These are phyloP conservation scores for Pichia manshurica DNA, from an alignment of 805 yeast species.

Conservation along the genomic window DNA sequence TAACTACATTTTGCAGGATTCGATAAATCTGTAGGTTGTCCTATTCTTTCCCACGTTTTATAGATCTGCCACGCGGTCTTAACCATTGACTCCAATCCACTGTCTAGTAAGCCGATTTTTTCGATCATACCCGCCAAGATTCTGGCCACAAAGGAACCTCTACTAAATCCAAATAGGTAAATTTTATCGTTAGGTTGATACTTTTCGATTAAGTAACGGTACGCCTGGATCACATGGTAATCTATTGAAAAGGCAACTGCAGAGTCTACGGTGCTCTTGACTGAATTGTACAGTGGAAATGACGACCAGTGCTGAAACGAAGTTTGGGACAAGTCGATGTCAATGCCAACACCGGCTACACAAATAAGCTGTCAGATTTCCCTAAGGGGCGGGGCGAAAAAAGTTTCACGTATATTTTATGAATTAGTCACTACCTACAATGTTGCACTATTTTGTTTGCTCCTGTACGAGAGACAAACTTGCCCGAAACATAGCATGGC, in stretches of 20 bases:
- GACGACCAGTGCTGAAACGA: conserved; percentile 11
- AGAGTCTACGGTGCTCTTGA: conserved; percentile 16
- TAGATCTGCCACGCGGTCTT: conserved; percentile 60
- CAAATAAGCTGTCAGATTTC: background rate
- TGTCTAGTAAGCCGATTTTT: conserved; percentile 51
- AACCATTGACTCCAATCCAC: conserved; percentile 51
- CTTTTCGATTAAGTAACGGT: conserved; percentile 43
- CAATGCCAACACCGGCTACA: conserved; percentile 55
- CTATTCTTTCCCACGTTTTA: conserved; percentile 53
- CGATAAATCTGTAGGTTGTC: conserved; percentile 40
- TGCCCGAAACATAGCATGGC: too few relatives aligned
- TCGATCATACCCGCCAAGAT: conserved; percentile 62
- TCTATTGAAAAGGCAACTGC: conserved; percentile 50
- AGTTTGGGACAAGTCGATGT: conserved; percentile 37
- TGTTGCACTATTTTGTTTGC: too few relatives aligned
- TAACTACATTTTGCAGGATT: conserved; percentile 33
- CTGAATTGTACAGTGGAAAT: conserved; percentile 3
- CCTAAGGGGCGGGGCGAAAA: background rate
- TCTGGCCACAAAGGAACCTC: conserved; percentile 65
- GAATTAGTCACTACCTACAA: too few relatives aligned
- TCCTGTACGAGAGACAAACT: too few relatives aligned
- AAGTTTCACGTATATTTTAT: too few relatives aligned
- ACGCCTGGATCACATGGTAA: conserved; percentile 53
- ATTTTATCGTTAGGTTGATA: conserved; percentile 47
- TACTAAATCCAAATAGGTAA: conserved; percentile 50